A percentile compares a stretch with the other conserved stretches of the same genome.
phyloP scores from a whole-genome alignment of 1,284 basidiomycete species.

The Melampsora occidentalis region DNA sequence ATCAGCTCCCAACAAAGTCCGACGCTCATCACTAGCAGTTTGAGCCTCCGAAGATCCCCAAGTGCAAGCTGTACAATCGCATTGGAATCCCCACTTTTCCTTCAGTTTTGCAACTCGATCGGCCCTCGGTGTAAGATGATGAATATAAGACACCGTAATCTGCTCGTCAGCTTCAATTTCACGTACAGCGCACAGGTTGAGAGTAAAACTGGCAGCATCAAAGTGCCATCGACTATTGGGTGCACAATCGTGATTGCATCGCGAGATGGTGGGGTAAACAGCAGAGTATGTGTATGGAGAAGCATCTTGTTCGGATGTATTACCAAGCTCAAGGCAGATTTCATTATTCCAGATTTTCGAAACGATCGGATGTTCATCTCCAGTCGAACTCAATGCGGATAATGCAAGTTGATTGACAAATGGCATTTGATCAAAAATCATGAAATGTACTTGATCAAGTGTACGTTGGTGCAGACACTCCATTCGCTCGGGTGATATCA shows the following conservation, averaged over 20 bases:
- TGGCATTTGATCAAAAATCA: slow-evolving; percentile 2
- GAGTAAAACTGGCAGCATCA: not conserved
- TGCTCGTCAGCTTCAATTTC: not conserved
- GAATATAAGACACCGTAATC: slow-evolving; percentile 13
- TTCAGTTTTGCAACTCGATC: not conserved
- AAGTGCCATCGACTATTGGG: slow-evolving; percentile 11
- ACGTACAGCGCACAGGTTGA: slow-evolving; percentile 7
- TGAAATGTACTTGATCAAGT: not conserved
- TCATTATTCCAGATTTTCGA: slow-evolving; percentile 23
- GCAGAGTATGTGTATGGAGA: slow-evolving; percentile 5
- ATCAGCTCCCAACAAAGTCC: not conserved
- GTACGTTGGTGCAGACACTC: not conserved
- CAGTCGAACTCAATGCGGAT: not conserved
- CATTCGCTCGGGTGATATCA: slow-evolving; percentile 1
- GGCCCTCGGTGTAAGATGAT: not conserved
- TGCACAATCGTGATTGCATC: slow-evolving; percentile 14
- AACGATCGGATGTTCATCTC: not conserved
- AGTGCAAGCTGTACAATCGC: not conserved
- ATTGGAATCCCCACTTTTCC: slow-evolving; percentile 5
- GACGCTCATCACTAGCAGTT: not conserved
- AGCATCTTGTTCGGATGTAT: not conserved
- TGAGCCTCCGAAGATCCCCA: not conserved
- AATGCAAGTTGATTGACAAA: not conserved
- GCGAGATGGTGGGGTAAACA: slow-evolving; percentile 10
- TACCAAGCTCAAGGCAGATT: not conserved